These are phyloP conservation scores for Rubroboletus pulcherrimus DNA, from an alignment of 768 basidiomycete genomes.

Conservation along the genomic window DNA sequence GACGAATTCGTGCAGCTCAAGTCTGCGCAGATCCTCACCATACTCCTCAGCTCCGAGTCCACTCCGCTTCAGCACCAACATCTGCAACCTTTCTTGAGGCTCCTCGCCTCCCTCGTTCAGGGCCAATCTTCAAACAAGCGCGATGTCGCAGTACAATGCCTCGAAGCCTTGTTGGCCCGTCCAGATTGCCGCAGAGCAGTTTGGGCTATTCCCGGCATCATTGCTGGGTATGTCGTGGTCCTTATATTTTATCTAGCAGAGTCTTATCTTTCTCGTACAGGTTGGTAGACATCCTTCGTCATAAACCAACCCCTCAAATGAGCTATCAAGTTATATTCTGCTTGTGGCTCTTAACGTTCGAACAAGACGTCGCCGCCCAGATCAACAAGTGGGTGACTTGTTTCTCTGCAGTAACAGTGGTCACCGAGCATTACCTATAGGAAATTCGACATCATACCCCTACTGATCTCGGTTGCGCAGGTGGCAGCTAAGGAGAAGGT, in stretches of 20 bases:
- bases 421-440: slow-evolving; percentile 37
- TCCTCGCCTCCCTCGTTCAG: slow-evolving; percentile 59
- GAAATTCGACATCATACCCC: slow-evolving; percentile 85
- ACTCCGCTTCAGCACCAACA: slow-evolving; percentile 48
- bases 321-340: slow-evolving; percentile 92
- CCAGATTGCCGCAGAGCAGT: slow-evolving; percentile 75
- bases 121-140: slow-evolving; percentile 62
- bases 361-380: slow-evolving; percentile 76
- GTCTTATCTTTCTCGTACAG: slow-evolving; percentile 36
- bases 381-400: slow-evolving; percentile 70
- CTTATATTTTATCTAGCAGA: neutral
- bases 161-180: slow-evolving; percentile 81
- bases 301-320: slow-evolving; percentile 87
- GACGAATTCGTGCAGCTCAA: slow-evolving; percentile 98
- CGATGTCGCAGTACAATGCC: slow-evolving; percentile 88
- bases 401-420: neutral
- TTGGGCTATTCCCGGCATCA: slow-evolving; percentile 70
- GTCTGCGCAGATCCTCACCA: slow-evolving; percentile 79
- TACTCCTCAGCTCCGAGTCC: slow-evolving; percentile 66
- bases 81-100: slow-evolving; percentile 56
- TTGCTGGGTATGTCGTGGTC: slow-evolving; percentile 50
- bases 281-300: slow-evolving; percentile 77
- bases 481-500: slow-evolving; percentile 96
- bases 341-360: slow-evolving; percentile 92
- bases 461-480: slow-evolving; percentile 80